These are phyloP conservation scores for Aspergillus leporis DNA, from an alignment of 495 filamentous ascomycete species.

Conservation along the genomic window DNA sequence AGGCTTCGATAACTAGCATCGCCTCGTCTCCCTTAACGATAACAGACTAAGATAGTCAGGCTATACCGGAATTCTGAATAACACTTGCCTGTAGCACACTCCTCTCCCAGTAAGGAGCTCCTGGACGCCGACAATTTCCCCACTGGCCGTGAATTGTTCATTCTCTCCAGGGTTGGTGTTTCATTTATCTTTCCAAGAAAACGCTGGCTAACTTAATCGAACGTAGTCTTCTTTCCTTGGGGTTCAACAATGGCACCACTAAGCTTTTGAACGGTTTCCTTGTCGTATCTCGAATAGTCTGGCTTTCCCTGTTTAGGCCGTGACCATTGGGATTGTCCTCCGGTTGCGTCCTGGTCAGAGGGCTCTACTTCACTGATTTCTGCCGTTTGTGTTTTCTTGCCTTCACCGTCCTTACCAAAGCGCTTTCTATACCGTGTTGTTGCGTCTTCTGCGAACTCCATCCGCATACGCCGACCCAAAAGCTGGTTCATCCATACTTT, in stretches of 20 bases:
- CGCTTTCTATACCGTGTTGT: conserved; percentile 87
- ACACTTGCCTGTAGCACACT: background rate
- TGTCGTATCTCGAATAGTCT: conserved; percentile 41
- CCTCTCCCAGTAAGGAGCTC: background rate
- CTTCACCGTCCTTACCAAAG: conserved; percentile 69
- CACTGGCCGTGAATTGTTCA: background rate
- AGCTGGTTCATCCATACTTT: conserved; percentile 84
- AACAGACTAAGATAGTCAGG: no score
- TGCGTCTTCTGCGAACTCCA: conserved; percentile 93
- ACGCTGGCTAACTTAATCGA: conserved; percentile 54
- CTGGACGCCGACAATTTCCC: background rate
- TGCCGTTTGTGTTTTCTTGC: conserved; percentile 30
- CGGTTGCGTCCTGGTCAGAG: conserved; percentile 22
- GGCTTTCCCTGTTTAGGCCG: conserved; percentile 26
- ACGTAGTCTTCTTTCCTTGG: conserved; percentile 82
- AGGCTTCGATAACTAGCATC: background rate
- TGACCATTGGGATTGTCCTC: conserved; percentile 20
- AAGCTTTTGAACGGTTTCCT: conserved; percentile 53
- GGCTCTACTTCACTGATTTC: conserved; percentile 26
- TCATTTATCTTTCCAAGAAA: background rate
- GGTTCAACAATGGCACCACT: conserved; percentile 77
- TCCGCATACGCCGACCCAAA: conserved; percentile 73
- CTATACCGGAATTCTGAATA: background rate
- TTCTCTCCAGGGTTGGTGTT: no score
- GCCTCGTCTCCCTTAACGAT: background rate